Percentiles rank a stretch among this genome's conserved stretches.
phyloP scores from a whole-genome alignment of 768 basidiomycete genomes.

The Psilocybe subaeruginosa region DNA sequence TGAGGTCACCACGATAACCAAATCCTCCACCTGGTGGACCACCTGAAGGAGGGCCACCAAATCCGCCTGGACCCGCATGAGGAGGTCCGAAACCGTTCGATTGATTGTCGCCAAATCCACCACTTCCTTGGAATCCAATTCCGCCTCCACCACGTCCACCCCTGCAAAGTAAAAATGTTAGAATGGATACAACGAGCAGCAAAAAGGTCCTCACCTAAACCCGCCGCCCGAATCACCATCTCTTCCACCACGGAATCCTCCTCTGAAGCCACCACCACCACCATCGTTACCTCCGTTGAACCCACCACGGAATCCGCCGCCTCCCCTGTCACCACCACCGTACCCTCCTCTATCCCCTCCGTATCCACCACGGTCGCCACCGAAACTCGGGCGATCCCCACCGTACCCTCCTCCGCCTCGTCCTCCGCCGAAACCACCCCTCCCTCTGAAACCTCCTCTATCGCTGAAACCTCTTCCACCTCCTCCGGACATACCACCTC shows the following conservation, averaged over 20 bases:
- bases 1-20: constrained; percentile 73
- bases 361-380: constrained; percentile 46
- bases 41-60: constrained; percentile 12
- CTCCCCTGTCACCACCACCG: constrained; percentile 19
- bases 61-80: constrained; percentile 29
- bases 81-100: constrained; percentile 46
- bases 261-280: constrained; percentile 9
- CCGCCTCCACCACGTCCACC: constrained; percentile 74
- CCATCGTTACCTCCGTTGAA: constrained; percentile 32
- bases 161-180: constrained; percentile 37
- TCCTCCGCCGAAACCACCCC: constrained; percentile 29
- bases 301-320: constrained; percentile 31
- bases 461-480: constrained; percentile 49
- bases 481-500: constrained; percentile 43
- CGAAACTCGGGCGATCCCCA: constrained; percentile 44
- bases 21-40: constrained; percentile 41
- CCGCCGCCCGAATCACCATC: constrained; percentile 38
- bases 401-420: constrained; percentile 42
- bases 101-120: constrained; percentile 57
- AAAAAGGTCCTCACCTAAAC: constrained; percentile 1
- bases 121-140: constrained; percentile 69
- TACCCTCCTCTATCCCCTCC: constrained; percentile 34
- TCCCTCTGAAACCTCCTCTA: constrained; percentile 44
- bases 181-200: not conserved
- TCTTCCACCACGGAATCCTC: constrained; percentile 37